Base-by-base conservation (phyloP, 116 monocot genomes). In the Papilionanthe hybrid region DNA sequence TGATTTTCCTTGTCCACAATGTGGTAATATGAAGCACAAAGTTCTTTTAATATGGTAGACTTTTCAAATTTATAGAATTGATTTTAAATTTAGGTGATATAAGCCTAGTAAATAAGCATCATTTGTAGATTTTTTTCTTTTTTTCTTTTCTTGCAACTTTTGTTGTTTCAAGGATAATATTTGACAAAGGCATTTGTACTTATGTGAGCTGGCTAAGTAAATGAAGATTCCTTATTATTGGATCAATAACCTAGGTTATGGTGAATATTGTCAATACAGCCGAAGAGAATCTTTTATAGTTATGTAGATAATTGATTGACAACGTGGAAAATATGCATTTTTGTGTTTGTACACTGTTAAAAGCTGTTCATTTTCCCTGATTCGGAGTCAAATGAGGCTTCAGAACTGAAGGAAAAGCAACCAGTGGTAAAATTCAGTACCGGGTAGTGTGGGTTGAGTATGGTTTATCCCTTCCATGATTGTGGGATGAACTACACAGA, bases 1-100 rank as follows among this genome's bases (percentile, higher is more conserved):
- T 28, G 82, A 88, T 57, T 75, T 85, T 78, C 90, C 84, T 42
- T 94, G 94, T 66, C 90, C 90, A 78, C 94, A 92, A 78, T 94
- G 94, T 78, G 88, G 94, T 94, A 92, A 85, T 49, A 29, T 75
- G 28, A 55, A 48, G 56, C 44, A 1, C 28, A 25, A 22, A 1
- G 74, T 37, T 75, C 55, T 80, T 41, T 73, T 73, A 7, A 2
- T 7, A n/a, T n/a, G 44, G 41, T 18, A 18, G 37, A 32, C 37
- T 32, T 71, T 41, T 17, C 71, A 41, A 53, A 29, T 18, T 71
- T 19, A 28, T 32, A 41, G 71, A 41, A 3, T 32, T 71, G 15
- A 71, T 71, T 32, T 71, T 41, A 41, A 53, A 71, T 37, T 71
- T 4, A 17, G 18, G 41, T 41, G 53, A 53, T 53, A 32, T 41